Evolutionary conservation across 140 eudicot genomes (phyloP), one percentile per base, ranked within the genome.

Genomic region (Ambrosia hybrid): DNA sequence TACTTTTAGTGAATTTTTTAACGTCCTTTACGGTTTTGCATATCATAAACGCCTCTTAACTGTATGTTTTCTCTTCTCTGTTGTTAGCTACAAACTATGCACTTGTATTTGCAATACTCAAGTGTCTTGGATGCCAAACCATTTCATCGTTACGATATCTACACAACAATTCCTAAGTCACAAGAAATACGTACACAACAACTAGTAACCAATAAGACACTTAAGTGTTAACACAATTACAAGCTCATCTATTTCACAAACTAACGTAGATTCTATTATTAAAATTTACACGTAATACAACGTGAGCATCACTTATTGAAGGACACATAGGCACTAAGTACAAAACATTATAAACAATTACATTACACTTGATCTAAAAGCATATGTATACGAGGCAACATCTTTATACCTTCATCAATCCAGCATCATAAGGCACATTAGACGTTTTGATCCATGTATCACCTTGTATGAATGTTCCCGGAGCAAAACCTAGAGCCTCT

Each of bases 381-480:
- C 72, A 74, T 64, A 38, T 74, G 9, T 30, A 58, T 58, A n/a
- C 51, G 43, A 65, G 49, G n/a, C 5, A 75, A 56, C 38, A 55
- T 12, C 56, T 14, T 73, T 67, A 79, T 36, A 59, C 15, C 57
- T 55, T 51, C 80, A 83, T 83, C 36, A 81, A 21, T 52, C 90
- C 90, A 59, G 85, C 30, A 37, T 48, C 82, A 75, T 82, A 87
- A 15, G 94, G 90, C 76, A 88, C 83, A 15, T 75, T 79, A 39
- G 85, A 15, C 9, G 43, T 9, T 71, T 48, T 57, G 68, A 88
- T 80, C 88, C 90, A 88, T n/a, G 72, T 11, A 73, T 83, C 95
- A 3, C 88, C 94, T 41, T 61, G 76, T 70, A 82, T 62, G 48
- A 75, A 88, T 6, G 8, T 70, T 15, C 78, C 82, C 4, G 95